Base-by-base conservation (phyloP, 768 basidiomycete species). In the Asterophora parasitica region DNA sequence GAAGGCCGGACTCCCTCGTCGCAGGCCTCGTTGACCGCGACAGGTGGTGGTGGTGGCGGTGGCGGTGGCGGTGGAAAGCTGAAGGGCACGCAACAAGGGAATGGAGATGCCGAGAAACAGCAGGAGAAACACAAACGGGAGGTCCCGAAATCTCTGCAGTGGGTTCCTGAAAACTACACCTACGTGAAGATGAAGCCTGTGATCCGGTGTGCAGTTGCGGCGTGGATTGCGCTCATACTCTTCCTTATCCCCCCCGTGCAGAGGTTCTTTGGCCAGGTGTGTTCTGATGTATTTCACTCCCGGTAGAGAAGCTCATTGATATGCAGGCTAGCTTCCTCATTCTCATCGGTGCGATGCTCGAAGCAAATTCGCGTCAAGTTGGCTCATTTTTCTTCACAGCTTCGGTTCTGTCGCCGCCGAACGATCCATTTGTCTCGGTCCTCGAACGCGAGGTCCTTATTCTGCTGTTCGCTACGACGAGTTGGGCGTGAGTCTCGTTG, bases 381-480 rank as follows among this genome's bases (percentile, higher is more conserved):
- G 23, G 28, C 33, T 45, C 51, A 38, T 40, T 43, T 15, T 2
- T 42, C n/a, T 12, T 9, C 46, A 11, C 44, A 85, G 85, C 78
- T 3, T 66, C 80, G 0, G 77, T 88, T 52, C 54, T 89, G 3
- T 83, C 82, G 3, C 82, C 87, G 1, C 85, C 87, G 0, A 67
- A 58, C 16, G 85, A 85, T 45, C 82, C 84, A 0, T 85, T 88
- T 56, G 65, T 84, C n/a, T 69, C 74, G 4, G 82, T 83, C 3
- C 58, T 85, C 11, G 85, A 88, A 57, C 79, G 83, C 1, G 84
- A 88, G 57, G 36, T 77, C 7, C 66, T 77, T 5, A 76, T 82
- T 30, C 49, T 85, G 4, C 15, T 70, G 0, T 78, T 81, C 38
- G 74, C 74, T 0, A 53, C 67, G 1, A 15, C 70, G 7, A 70